Evolutionary conservation across 2,329 filamentous ascomycete species (phyloP).

Genomic region (Exophiala bonariae): DNA sequence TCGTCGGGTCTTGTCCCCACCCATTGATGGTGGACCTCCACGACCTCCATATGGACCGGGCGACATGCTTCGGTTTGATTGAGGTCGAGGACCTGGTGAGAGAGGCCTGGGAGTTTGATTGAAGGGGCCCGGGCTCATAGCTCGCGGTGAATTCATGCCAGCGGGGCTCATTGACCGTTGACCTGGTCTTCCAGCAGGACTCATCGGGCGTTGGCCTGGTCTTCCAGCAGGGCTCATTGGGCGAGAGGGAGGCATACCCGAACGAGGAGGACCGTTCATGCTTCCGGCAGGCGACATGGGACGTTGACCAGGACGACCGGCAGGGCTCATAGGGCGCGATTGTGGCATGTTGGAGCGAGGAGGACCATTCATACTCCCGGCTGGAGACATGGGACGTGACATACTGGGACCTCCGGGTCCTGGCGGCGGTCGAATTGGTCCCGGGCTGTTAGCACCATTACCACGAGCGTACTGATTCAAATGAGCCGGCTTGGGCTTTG

Average conservation of each 20-base stretch:
- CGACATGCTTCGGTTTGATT: conserved; percentile 45
- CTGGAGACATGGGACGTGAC: conserved; percentile 28
- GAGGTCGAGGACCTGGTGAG: conserved; percentile 49
- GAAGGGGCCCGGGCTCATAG: conserved; percentile 26
- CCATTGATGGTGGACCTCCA: conserved; percentile 41
- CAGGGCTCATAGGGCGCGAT: conserved; percentile 32
- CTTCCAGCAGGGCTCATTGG: conserved; percentile 29
- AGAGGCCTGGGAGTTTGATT: conserved; percentile 40
- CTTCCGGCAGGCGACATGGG: conserved; percentile 46
- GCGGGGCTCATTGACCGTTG: conserved; percentile 32
- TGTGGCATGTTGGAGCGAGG: conserved; percentile 31
- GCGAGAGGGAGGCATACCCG: conserved; percentile 8
- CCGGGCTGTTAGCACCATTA: background rate
- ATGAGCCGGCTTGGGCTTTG: conserved; percentile 73
- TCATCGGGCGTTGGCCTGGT: conserved; percentile 22
- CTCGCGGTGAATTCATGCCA: conserved; percentile 15
- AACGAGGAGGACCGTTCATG: too few relatives aligned
- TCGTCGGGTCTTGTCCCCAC: conserved; percentile 38
- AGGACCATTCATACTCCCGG: conserved; percentile 31
- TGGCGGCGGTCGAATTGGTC: conserved; percentile 5
- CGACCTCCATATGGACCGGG: conserved; percentile 45
- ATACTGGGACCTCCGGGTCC: conserved; percentile 24
- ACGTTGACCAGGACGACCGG: conserved; percentile 24
- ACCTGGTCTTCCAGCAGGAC: conserved; percentile 31
- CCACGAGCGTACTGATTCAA: conserved; percentile 56